Percentiles rank a stretch among this genome's conserved stretches.
Evolutionary conservation across 148 eudicot species (phyloP).

Genomic region (Selenicereus undatus): DNA sequence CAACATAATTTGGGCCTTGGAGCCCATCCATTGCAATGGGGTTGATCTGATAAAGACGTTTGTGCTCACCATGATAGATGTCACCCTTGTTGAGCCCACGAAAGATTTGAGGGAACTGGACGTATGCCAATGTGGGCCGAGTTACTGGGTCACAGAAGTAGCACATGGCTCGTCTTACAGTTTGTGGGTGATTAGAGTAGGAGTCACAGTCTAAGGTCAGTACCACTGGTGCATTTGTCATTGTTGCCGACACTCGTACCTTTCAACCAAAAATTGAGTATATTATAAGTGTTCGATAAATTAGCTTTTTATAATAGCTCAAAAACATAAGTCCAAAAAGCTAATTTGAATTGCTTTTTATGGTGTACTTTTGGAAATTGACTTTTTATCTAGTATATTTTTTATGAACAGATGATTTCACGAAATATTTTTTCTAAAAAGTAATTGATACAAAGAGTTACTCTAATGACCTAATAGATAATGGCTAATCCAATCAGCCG

Average conservation of each 20-base stretch:
- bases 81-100: conserved; percentile 55
- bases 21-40: conserved; percentile 71
- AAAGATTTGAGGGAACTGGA: conserved; percentile 72
- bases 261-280: conserved; percentile 8
- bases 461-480: no score
- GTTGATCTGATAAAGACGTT: conserved; percentile 39
- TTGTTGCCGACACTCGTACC: conserved; percentile 73
- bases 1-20: conserved; percentile 61
- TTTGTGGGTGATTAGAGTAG: conserved; percentile 70
- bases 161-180: conserved; percentile 53
- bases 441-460: neutral
- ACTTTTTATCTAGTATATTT: no score
- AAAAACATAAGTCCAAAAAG: no score
- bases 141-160: conserved; percentile 40
- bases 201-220: conserved; percentile 76
- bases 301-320: no score
- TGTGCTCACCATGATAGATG: conserved; percentile 48
- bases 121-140: conserved; percentile 39
- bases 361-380: no score
- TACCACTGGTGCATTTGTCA: conserved; percentile 80
- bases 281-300: no score
- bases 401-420: no score
- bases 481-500: no score
- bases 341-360: no score
- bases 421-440: no score